Percentiles rank a stretch among this genome's conserved stretches.
phyloP scores from a whole-genome alignment of 345 rosid species.

The Aurinia saxatilis region DNA sequence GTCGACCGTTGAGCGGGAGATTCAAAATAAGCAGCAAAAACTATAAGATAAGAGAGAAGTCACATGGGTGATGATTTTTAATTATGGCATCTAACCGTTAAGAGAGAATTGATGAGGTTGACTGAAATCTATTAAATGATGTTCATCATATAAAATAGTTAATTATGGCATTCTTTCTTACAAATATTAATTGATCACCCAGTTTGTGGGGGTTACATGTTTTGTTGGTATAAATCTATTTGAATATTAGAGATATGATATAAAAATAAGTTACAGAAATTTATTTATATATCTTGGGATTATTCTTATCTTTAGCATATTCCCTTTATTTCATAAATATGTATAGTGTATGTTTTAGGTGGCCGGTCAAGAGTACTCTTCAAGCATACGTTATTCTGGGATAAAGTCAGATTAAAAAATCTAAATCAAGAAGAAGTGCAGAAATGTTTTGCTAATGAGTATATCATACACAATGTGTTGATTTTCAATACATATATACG shows the following conservation, averaged over 20 bases:
- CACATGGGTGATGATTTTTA: slow-evolving; percentile 20
- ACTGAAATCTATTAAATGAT: slow-evolving; percentile 9
- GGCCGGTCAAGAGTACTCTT: not conserved
- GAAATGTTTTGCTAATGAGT: not conserved
- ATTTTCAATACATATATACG: too few species aligned
- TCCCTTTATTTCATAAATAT: not conserved
- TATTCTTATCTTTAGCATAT: not conserved
- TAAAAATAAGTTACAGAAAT: not conserved
- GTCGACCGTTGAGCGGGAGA: slow-evolving; percentile 29
- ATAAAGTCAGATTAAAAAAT: not conserved
- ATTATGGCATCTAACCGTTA: not conserved
- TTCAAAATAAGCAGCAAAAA: slow-evolving; percentile 22
- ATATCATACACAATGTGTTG: too few species aligned
- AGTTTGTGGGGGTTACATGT: slow-evolving; percentile 12
- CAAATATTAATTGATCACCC: not conserved
- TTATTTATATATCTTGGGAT: not conserved
- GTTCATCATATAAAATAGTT: slow-evolving; percentile 7
- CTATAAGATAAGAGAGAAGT: slow-evolving; percentile 11
- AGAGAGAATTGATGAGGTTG: not conserved
- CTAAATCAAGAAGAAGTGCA: not conserved
- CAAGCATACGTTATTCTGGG: not conserved
- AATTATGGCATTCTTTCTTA: not conserved
- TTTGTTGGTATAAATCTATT: not conserved
- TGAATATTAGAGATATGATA: not conserved
- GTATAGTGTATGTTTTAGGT: not conserved